These are phyloP conservation scores for Collybia mongolica DNA, from an alignment of 768 basidiomycete species.

Conservation along the genomic window DNA sequence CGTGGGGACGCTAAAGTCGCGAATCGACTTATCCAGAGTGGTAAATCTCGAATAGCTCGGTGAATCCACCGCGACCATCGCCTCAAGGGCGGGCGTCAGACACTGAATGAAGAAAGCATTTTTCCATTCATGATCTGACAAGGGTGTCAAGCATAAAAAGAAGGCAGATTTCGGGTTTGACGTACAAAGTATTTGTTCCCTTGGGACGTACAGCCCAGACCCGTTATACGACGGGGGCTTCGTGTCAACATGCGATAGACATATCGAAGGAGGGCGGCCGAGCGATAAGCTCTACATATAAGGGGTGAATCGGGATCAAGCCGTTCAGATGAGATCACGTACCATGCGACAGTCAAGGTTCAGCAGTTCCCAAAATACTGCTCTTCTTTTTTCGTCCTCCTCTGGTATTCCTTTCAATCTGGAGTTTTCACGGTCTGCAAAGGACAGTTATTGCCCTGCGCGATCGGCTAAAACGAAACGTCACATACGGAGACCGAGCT, in stretches of 20 bases:
- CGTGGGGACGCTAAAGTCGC: slow-evolving; percentile 54
- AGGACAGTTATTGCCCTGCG: slow-evolving; percentile 5
- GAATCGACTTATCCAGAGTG: slow-evolving; percentile 50
- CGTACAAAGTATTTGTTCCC: slow-evolving; percentile 52
- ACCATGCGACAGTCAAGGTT: slow-evolving; percentile 73
- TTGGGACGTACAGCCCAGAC: slow-evolving; percentile 44
- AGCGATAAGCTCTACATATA: slow-evolving; percentile 60
- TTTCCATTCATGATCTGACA: slow-evolving; percentile 70
- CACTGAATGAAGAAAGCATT: slow-evolving; percentile 63
- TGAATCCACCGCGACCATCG: slow-evolving; percentile 50
- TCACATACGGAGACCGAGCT: slow-evolving; percentile 69
- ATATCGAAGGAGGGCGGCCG: slow-evolving; percentile 70
- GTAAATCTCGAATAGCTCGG: slow-evolving; percentile 52
- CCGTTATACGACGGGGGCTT: slow-evolving; percentile 52
- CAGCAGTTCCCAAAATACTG: slow-evolving; percentile 74
- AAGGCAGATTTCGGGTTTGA: slow-evolving; percentile 1
- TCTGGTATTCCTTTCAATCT: slow-evolving; percentile 67
- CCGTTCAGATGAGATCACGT: neutral
- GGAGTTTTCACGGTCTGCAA: slow-evolving; percentile 64
- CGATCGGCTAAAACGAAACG: neutral
- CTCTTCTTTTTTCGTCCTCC: slow-evolving; percentile 66
- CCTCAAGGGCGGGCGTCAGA: slow-evolving; percentile 60
- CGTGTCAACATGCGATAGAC: slow-evolving; percentile 62
- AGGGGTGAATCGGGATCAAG: neutral
- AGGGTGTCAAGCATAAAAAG: slow-evolving; percentile 26